Evolutionary conservation across 768 basidiomycete species (phyloP), one percentile per base, ranked within the genome.

Genomic region (Suillus placidus): DNA sequence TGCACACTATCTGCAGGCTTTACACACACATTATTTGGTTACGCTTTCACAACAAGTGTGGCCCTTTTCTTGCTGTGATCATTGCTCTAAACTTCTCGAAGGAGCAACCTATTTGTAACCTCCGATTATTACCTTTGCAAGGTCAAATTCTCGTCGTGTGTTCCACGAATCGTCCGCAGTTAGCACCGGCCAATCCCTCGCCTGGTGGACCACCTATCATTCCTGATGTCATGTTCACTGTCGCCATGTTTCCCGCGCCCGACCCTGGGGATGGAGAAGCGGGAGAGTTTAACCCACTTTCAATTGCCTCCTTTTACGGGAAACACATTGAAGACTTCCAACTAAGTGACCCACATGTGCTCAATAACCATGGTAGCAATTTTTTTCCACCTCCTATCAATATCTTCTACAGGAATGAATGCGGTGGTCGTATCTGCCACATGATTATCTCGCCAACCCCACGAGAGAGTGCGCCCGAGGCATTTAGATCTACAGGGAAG

Each of bases 81-180:
- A 30, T 30, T 42, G 12, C 6, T 66, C 38, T 57, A 18, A 66
- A 43, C 71, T 62, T 62, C 26, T 35, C 37, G n/a, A 64, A 86
- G 85, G 74, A 76, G 34, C 83, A 86, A 69, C 76, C 77, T 30
- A 84, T 89, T 66, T 81, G 79, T 63, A 83, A 81, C n/a, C 74
- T 86, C 58, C 83, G 85, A 37, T 79, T 84, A 32, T 71, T 87
- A 42, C 86, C 87, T 2, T 74, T 77, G 16, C 87, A 88, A 71
- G 74, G 77, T 9, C 80, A 85, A 61, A 73, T 89, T 14, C 75
- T 89, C 26, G 77, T 87, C 61, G 78, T 87, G 55, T 85, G 88
- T 42, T 76, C 78, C 4, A 67, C 83, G 56, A 72, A 70, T 47
- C 70, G 72, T 43, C 68, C 70, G 40, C 58, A 32, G 14, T 45